Conservation (phyloP, 208 protist species). For the Acanthamoeba royreba region DNA sequence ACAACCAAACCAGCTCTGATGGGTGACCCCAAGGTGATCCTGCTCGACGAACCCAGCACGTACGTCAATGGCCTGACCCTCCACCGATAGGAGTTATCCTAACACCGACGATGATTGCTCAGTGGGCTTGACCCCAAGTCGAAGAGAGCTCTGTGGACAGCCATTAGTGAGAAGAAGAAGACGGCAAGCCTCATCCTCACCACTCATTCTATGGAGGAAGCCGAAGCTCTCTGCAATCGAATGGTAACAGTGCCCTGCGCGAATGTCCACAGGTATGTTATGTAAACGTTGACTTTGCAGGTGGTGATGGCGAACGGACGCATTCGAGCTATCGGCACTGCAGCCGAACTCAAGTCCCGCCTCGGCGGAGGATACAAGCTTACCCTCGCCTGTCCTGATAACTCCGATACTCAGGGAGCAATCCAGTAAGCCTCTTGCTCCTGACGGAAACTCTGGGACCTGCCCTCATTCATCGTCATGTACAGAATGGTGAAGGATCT, state of each 20-base stretch:
- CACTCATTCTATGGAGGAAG: constrained; percentile 46
- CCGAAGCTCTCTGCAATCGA: constrained; percentile 46
- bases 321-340: neutral
- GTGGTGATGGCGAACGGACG: neutral
- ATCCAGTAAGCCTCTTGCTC: neutral
- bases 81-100: neutral
- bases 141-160: constrained; percentile 46
- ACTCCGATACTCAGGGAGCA: neutral
- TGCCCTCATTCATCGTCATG: neutral
- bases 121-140: constrained; percentile 59
- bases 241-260: neutral
- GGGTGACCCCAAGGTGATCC: constrained; percentile 15
- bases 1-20: constrained; percentile 35
- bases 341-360: neutral
- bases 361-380: constrained; percentile 21
- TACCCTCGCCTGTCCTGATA: neutral
- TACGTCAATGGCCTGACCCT: neutral
- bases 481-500: neutral
- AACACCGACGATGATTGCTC: neutral
- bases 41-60: constrained; percentile 50
- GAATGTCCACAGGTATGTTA: no score
- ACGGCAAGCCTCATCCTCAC: neutral
- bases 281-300: no score
- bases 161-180: constrained; percentile 43
- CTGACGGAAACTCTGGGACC: neutral